These are phyloP conservation scores for Tetrahymena malaccensis DNA, from an alignment of 73 alveolate species.

Conservation along the genomic window DNA sequence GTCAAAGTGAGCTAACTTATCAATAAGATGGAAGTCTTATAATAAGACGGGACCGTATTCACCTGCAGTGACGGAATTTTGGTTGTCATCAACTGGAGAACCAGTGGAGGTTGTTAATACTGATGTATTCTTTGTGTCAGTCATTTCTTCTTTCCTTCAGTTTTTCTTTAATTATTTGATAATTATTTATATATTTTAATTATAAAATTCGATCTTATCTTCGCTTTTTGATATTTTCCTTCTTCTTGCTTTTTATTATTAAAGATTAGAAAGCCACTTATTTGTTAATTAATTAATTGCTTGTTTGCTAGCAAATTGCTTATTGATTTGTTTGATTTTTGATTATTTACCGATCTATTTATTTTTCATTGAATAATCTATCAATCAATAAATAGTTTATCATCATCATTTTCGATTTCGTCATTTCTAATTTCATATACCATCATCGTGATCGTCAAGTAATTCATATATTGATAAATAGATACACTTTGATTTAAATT, in stretches of 20 bases:
- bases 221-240: not conserved
- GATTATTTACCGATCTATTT: not conserved
- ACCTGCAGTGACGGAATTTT: slow-evolving; percentile 84
- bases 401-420: not conserved
- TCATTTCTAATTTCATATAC: not conserved
- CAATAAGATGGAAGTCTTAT: slow-evolving; percentile 69
- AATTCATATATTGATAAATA: too few relatives aligned
- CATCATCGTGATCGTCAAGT: not conserved
- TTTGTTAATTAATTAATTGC: not conserved
- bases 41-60: slow-evolving; percentile 75
- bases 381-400: too few relatives aligned
- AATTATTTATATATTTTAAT: not conserved
- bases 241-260: not conserved
- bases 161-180: not conserved
- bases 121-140: slow-evolving; percentile 31
- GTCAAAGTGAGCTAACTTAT: slow-evolving; percentile 82
- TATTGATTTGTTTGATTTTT: not conserved
- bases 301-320: too few relatives aligned
- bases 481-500: not conserved
- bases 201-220: not conserved
- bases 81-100: slow-evolving; percentile 76
- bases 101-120: slow-evolving; percentile 71
- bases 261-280: not conserved
- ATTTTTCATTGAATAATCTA: not conserved
- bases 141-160: slow-evolving; percentile 11